A percentile compares a stretch with the other conserved stretches of the same genome.
Evolutionary conservation across 2,329 filamentous ascomycete species (phyloP).

Genomic region (Xylariaceae sp.): DNA sequence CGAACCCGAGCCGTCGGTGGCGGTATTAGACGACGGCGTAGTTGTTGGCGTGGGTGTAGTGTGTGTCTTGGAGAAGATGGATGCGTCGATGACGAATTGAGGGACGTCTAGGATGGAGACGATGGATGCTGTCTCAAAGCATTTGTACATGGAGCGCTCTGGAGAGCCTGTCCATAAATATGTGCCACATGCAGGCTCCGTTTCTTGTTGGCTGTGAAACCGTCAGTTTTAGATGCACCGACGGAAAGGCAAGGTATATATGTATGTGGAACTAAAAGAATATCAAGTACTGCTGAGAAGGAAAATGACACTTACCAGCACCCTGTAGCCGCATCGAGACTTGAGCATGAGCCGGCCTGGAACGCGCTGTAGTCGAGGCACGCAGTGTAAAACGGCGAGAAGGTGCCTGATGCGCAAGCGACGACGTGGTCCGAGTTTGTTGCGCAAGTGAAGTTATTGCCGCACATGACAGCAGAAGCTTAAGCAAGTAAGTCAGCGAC

Average conservation of each 20-base stretch:
- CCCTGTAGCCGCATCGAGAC: slow-evolving; percentile 40
- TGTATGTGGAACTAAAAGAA: too few relatives aligned
- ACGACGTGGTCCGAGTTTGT: slow-evolving; percentile 47
- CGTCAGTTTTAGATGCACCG: too few relatives aligned
- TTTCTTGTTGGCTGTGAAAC: slow-evolving; percentile 21
- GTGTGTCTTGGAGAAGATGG: slow-evolving; percentile 33
- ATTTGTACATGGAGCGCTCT: slow-evolving; percentile 46
- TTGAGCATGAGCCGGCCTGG: slow-evolving; percentile 40
- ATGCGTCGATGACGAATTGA: slow-evolving; percentile 43
- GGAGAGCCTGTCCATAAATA: slow-evolving; percentile 47
- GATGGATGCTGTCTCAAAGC: slow-evolving; percentile 38
- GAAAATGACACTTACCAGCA: slow-evolving; percentile 45
- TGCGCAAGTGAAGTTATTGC: slow-evolving; percentile 31
- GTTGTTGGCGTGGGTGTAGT: slow-evolving; percentile 24
- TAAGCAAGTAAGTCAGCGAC: slow-evolving; percentile 1
- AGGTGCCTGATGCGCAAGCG: slow-evolving; percentile 43
- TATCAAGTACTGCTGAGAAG: not conserved
- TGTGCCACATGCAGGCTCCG: slow-evolving; percentile 44
- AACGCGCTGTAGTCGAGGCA: slow-evolving; percentile 47
- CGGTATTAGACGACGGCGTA: slow-evolving; percentile 4
- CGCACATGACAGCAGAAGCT: slow-evolving; percentile 39
- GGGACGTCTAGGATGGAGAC: slow-evolving; percentile 46
- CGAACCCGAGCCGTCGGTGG: slow-evolving; percentile 10
- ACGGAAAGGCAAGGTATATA: too few relatives aligned
- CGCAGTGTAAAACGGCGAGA: slow-evolving; percentile 43